Evolutionary conservation across 495 filamentous ascomycete genomes (phyloP).

Genomic region (Neurospora tetrasperma): DNA sequence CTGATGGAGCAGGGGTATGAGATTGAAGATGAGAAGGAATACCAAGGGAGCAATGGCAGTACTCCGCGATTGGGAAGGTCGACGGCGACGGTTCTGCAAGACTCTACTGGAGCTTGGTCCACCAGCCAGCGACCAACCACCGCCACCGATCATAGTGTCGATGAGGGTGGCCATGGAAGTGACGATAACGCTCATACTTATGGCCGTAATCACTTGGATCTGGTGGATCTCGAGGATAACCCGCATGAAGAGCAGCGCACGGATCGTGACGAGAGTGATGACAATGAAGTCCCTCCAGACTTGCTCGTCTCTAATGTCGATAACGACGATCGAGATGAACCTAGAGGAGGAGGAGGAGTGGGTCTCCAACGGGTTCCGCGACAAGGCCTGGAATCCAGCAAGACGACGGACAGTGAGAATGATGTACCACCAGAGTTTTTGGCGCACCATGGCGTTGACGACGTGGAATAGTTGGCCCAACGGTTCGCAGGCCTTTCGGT

Average conservation of each 20-base stretch:
- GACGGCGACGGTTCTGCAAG: not conserved
- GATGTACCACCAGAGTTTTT: slow-evolving; percentile 33
- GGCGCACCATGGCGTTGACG: slow-evolving; percentile 3
- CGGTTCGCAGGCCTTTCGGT: not conserved
- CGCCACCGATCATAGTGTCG: not conserved
- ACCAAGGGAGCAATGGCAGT: not conserved
- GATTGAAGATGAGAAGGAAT: slow-evolving; percentile 5
- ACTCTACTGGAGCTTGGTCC: not conserved
- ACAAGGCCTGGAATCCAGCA: slow-evolving; percentile 7
- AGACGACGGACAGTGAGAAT: slow-evolving; percentile 27
- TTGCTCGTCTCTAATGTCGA: slow-evolving; percentile 6
- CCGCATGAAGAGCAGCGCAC: slow-evolving; percentile 17
- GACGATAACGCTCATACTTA: slow-evolving; percentile 14
- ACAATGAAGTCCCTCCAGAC: slow-evolving; percentile 18
- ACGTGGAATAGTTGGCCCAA: not conserved
- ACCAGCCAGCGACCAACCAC: not conserved
- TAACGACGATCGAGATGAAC: not conserved
- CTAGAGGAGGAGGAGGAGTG: not conserved
- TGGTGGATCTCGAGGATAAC: slow-evolving; percentile 27
- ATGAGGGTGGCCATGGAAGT: not conserved
- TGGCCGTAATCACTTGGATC: slow-evolving; percentile 21
- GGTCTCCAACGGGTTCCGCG: not conserved
- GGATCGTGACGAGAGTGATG: slow-evolving; percentile 11
- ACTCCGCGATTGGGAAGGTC: slow-evolving; percentile 16
- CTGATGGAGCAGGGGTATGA: slow-evolving; percentile 5